These are phyloP conservation scores for Aspergillus leporis DNA, from an alignment of 495 filamentous ascomycete genomes.

Conservation along the genomic window DNA sequence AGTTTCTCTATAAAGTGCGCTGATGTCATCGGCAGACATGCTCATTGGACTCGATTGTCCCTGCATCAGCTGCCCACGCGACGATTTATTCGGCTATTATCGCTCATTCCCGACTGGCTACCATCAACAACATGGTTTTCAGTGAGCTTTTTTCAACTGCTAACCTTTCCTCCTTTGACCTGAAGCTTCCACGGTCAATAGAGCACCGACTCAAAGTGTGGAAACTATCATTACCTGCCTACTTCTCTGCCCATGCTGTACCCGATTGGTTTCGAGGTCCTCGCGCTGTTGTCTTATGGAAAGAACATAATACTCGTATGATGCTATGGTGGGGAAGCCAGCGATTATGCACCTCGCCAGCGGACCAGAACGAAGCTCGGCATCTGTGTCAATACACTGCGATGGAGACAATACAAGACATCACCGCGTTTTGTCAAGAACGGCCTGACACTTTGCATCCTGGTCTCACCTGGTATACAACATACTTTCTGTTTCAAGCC, in stretches of 20 bases:
- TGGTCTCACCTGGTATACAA: slow-evolving; percentile 23
- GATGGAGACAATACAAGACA: slow-evolving; percentile 25
- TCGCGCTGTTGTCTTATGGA: slow-evolving; percentile 23
- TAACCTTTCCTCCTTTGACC: slow-evolving; percentile 9
- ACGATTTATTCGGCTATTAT: slow-evolving; percentile 28
- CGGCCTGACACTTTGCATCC: slow-evolving; percentile 15
- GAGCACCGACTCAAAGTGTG: slow-evolving; percentile 22
- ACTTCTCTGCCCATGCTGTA: slow-evolving; percentile 19
- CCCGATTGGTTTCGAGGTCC: slow-evolving; percentile 26
- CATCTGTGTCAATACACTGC: slow-evolving; percentile 22
- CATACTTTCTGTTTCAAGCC: slow-evolving; percentile 27
- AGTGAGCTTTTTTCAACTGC: slow-evolving; percentile 14
- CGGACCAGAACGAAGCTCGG: slow-evolving; percentile 20
- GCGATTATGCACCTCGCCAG: slow-evolving; percentile 12
- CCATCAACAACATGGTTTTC: slow-evolving; percentile 22
- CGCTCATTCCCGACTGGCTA: slow-evolving; percentile 20
- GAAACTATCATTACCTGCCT: slow-evolving; percentile 23
- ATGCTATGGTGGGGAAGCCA: slow-evolving; percentile 30
- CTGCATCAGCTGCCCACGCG: slow-evolving; percentile 13
- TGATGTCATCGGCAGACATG: slow-evolving; percentile 4
- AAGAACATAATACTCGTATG: slow-evolving; percentile 31
- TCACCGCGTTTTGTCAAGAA: slow-evolving; percentile 17
- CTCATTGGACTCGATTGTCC: slow-evolving; percentile 8
- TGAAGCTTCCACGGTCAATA: slow-evolving; percentile 18
- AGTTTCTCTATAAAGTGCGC: not conserved